Base-by-base conservation (phyloP, 345 rosid species). In the Eucalyptus erythrocorys region DNA sequence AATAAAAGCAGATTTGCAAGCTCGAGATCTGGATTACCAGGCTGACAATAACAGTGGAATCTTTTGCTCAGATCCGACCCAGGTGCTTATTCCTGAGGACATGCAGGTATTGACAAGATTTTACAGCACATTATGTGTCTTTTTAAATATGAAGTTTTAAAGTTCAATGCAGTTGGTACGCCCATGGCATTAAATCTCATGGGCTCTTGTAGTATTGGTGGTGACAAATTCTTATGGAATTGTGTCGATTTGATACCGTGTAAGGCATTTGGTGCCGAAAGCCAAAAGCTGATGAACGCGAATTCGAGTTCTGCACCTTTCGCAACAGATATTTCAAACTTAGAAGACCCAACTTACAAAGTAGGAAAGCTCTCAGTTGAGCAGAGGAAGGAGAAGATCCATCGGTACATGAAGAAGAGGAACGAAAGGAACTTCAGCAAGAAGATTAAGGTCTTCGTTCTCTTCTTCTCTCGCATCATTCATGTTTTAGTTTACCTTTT, bases 371-470 rank as follows among this genome's bases (percentile, higher is more conserved):
- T 98, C 71, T 94, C 99, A 8, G 92, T 92, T 11, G 99, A 98
- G 88, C 97, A 98, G 89, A 95, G 98, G 90, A 97, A 94, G 92
- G 99, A 98, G 94, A 98, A 95, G 93, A 97, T 98, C 66, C 96
- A 94, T 88, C 95, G 97, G 92, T 98, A 97, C 90, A 91, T 97
- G 97, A 98, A 96, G 96, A 98, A 98, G 90, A 95, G 98, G 85
- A 97, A 95, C 87, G 96, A 98, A 89, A 96, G 99, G 79, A 98
- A 98, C 87, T 98, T 98, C 95, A 92, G 95, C 97, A 98, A 95
- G 93, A 98, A 98, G 95, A 98, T 98, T 84, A 98, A 98, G 98
- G 99, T 96, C 42, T 24, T 86, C 87, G 49, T 71, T 57, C 11
- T 49, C 40, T 45, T 55, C 32, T 34, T 19, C 85, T 64, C 48